phyloP scores from a whole-genome alignment of 805 yeast species.

The Nakazawaea populi region DNA sequence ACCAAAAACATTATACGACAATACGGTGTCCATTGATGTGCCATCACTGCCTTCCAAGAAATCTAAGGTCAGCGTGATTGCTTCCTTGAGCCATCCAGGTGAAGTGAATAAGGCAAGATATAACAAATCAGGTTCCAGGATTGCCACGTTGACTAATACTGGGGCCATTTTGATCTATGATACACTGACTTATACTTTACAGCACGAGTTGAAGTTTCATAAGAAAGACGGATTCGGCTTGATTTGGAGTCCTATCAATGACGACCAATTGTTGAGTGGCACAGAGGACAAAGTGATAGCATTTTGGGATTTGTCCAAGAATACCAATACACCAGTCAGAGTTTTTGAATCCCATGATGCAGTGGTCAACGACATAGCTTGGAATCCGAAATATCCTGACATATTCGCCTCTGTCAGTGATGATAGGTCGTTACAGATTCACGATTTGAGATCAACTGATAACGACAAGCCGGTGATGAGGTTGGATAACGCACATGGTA shows the following conservation, averaged over 20 bases:
- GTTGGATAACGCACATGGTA: constrained; percentile 44
- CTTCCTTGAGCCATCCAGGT: constrained; percentile 56
- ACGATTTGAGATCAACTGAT: constrained; percentile 42
- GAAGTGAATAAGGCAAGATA: constrained; percentile 61
- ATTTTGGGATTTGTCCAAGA: constrained; percentile 53
- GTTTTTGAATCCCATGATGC: constrained; percentile 46
- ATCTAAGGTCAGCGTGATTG: constrained; percentile 35
- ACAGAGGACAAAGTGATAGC: constrained; percentile 65
- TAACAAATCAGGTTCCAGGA: constrained; percentile 39
- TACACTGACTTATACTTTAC: constrained; percentile 14
- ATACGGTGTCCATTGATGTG: constrained; percentile 17
- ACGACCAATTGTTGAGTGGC: constrained; percentile 50
- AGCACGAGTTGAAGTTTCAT: constrained; percentile 44
- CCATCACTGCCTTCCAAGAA: constrained; percentile 25
- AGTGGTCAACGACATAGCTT: constrained; percentile 61
- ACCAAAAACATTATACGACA: constrained; percentile 40
- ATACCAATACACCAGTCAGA: constrained; percentile 35
- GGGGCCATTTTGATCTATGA: constrained; percentile 46
- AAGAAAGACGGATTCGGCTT: constrained; percentile 62
- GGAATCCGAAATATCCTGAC: constrained; percentile 37
- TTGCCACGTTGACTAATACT: constrained; percentile 49
- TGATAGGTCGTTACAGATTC: constrained; percentile 54
- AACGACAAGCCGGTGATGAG: constrained; percentile 34
- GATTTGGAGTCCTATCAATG: constrained; percentile 51
- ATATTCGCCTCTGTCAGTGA: constrained; percentile 71